Conservation (phyloP, 2,329 filamentous ascomycete genomes). For the Aaosphaeria arxii region DNA sequence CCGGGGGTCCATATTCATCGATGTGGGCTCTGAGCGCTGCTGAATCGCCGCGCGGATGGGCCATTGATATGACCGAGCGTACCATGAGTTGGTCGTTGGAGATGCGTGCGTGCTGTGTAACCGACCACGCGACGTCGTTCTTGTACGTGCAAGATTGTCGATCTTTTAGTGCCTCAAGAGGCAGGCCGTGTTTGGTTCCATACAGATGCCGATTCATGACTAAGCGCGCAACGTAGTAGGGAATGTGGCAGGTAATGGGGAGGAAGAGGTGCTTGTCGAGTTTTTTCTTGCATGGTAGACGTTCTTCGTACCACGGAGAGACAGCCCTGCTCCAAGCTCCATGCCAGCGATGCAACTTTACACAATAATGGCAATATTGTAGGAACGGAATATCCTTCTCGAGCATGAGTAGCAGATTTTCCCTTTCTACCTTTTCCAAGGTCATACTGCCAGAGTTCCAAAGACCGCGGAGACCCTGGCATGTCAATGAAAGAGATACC, state of each 20-base stretch:
- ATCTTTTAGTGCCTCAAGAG: constrained; percentile 4
- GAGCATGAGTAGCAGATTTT: constrained; percentile 13
- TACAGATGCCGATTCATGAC: constrained; percentile 19
- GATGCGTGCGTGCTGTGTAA: constrained; percentile 11
- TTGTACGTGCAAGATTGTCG: not conserved
- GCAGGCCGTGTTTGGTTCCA: constrained; percentile 11
- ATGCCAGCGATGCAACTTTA: constrained; percentile 17
- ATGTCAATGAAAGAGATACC: constrained; percentile 15
- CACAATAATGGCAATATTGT: constrained; percentile 16
- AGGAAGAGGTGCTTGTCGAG: not conserved
- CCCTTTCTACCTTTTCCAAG: constrained; percentile 6
- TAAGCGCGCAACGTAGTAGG: constrained; percentile 14
- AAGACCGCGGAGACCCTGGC: constrained; percentile 8
- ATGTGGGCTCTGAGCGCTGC: constrained; percentile 8
- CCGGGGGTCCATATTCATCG: not conserved
- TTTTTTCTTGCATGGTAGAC: constrained; percentile 7
- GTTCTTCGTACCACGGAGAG: constrained; percentile 1
- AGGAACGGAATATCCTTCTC: constrained; percentile 10
- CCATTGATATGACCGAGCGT: constrained; percentile 7
- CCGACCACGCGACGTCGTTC: constrained; percentile 1
- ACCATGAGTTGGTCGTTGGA: constrained; percentile 15
- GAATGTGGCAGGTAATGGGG: constrained; percentile 1
- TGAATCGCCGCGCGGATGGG: constrained; percentile 8
- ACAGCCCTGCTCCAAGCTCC: constrained; percentile 8
- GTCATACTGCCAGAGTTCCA: constrained; percentile 5